Evolutionary conservation across 306 rosid species (phyloP), one percentile per base, ranked within the genome.

Genomic region (Medicago arabica): DNA sequence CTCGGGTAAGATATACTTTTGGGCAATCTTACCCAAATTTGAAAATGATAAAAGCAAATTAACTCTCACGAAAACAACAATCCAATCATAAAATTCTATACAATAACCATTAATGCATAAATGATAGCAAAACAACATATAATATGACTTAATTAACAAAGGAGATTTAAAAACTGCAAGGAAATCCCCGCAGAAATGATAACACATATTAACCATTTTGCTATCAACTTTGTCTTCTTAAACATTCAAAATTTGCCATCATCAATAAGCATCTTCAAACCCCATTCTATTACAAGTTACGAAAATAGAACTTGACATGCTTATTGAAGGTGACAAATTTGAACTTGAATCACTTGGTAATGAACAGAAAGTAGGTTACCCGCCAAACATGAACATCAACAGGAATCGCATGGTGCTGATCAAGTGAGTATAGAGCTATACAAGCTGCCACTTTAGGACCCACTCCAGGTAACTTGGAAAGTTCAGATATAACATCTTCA

Each of bases 371-470:
- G 79, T 34, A 79, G 71, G 63, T 57, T 86, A 95, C 98, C 93
- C 85, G 79, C 97, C 97, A 95, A 14, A 95, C 97, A 15, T 92
- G 98, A 3, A 97, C 92, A 67, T 95, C 98, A 25, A 95, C 98
- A 40, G 97, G 97, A 87, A 95, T 87, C 44, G 97, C 98, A 65
- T 90, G 91, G 66, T 92, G 98, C 55, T 95, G 98, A 83, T 95
- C 98, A 34, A 95, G 98, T 23, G 97, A 95, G 86, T 89, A 95
- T 39, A 95, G 97, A 76, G 98, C 97, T 17, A 95, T 80, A 75
- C 98, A 95, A 41, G 98, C 97, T 36, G 97, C 98, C 72, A 95
- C 98, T 85, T 92, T 95, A 12, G 97, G 98, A 62, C 98, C 98
- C 59, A 95, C 97, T 55, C 97, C 97, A 31, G 97, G 97, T 40